Evolutionary conservation across 768 basidiomycete genomes (phyloP).

Genomic region (Mrakia frigida): DNA sequence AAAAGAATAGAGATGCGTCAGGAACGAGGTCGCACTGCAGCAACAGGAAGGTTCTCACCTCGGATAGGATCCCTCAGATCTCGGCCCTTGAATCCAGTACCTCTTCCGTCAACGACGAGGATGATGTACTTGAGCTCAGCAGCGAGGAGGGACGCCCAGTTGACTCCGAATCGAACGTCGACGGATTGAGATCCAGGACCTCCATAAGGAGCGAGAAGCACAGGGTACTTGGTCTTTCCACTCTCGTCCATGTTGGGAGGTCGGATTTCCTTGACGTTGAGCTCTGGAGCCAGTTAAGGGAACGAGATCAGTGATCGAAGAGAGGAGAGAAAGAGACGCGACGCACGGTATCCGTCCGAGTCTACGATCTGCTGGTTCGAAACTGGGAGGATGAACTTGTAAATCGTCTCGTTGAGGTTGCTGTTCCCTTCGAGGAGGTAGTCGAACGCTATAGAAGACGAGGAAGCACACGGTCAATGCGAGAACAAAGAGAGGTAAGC

Average conservation of each 20-base stretch:
- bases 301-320: not conserved
- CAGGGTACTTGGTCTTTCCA: slow-evolving; percentile 92
- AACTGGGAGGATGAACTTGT: slow-evolving; percentile 49
- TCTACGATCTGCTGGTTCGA: slow-evolving; percentile 34
- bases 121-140: slow-evolving; percentile 76
- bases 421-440: slow-evolving; percentile 68
- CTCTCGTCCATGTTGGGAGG: slow-evolving; percentile 90
- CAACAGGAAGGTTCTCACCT: slow-evolving; percentile 41
- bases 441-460: not conserved
- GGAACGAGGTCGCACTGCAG: not conserved
- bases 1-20: not conserved
- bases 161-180: slow-evolving; percentile 58
- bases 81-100: slow-evolving; percentile 87
- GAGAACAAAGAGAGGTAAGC: not conserved
- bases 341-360: slow-evolving; percentile 5
- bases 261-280: slow-evolving; percentile 85
- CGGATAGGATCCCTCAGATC: slow-evolving; percentile 72
- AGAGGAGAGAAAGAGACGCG: slow-evolving; percentile 22
- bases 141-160: slow-evolving; percentile 84
- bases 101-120: slow-evolving; percentile 84
- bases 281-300: slow-evolving; percentile 41
- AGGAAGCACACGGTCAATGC: not conserved
- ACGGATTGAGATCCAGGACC: slow-evolving; percentile 83
- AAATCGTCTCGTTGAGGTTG: slow-evolving; percentile 58
- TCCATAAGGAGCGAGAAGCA: slow-evolving; percentile 89